These are phyloP conservation scores for Phytophthora citrophthora DNA, from an alignment of 352 stramenopile species.

Conservation along the genomic window DNA sequence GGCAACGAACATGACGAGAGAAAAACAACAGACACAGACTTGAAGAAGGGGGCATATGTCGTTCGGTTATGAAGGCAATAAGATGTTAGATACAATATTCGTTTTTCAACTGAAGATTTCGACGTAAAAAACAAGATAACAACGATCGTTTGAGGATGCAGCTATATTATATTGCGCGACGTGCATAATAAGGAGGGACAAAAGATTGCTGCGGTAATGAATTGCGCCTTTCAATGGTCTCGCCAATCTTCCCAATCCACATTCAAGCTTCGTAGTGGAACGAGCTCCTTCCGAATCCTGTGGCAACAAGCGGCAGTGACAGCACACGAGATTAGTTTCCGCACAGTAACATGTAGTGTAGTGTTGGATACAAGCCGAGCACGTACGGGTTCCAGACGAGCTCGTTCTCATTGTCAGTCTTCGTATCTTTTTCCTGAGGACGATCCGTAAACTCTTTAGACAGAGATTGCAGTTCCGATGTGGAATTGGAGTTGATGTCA, in stretches of 20 bases:
- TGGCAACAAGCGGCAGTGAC: background rate
- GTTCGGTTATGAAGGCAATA: too few species aligned
- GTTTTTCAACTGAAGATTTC: too few species aligned
- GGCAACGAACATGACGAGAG: conserved; percentile 1
- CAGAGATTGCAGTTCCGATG: conserved; percentile 62
- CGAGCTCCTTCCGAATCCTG: conserved; percentile 78
- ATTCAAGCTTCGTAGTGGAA: conserved; percentile 81
- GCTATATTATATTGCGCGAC: background rate
- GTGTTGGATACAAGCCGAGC: conserved; percentile 2
- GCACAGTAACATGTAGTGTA: too few species aligned
- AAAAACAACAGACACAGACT: background rate
- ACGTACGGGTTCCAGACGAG: conserved; percentile 87
- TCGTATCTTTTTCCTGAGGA: conserved; percentile 61
- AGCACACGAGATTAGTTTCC: too few species aligned
- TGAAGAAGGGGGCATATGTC: background rate
- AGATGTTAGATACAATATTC: too few species aligned
- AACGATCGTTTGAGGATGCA: background rate
- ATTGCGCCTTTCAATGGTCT: conserved; percentile 52
- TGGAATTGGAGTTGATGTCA: conserved; percentile 55
- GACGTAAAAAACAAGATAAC: too few species aligned
- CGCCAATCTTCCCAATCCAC: conserved; percentile 85
- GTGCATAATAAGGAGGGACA: conserved; percentile 6
- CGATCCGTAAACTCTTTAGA: conserved; percentile 65
- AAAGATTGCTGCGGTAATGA: background rate
- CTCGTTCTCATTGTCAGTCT: conserved; percentile 68